Conservation (phyloP, 768 basidiomycete genomes). For the Artomyces pyxidatus region DNA sequence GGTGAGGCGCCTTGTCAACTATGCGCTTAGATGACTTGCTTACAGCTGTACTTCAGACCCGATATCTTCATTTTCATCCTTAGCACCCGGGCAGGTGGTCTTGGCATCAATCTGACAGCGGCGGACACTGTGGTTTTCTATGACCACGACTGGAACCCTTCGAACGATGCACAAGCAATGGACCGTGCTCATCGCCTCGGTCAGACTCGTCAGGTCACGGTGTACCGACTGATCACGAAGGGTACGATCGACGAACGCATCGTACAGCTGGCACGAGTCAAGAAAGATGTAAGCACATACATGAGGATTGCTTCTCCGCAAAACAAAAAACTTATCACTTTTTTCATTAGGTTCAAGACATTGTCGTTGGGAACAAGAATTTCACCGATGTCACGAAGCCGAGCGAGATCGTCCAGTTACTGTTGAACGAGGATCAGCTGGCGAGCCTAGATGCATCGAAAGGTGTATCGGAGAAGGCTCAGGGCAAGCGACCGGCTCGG, state of each 20-base stretch:
- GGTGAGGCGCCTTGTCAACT: slow-evolving; percentile 38
- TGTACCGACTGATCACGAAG: slow-evolving; percentile 88
- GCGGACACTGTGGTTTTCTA: slow-evolving; percentile 96
- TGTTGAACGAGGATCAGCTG: slow-evolving; percentile 92
- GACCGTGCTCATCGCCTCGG: slow-evolving; percentile 95
- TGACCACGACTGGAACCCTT: slow-evolving; percentile 95
- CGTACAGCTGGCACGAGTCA: slow-evolving; percentile 89
- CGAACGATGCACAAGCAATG: slow-evolving; percentile 97
- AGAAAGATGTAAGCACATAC: slow-evolving; percentile 92
- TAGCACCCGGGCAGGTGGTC: slow-evolving; percentile 90
- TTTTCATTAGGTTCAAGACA: slow-evolving; percentile 99
- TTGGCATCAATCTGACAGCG: slow-evolving; percentile 94
- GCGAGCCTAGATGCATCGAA: slow-evolving; percentile 53
- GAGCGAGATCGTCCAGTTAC: slow-evolving; percentile 91
- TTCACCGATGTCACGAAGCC: slow-evolving; percentile 90
- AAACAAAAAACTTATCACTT: too few relatives aligned
- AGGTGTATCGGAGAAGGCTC: slow-evolving; percentile 26
- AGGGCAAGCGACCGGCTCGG: slow-evolving; percentile 28
- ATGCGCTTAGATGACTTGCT: neutral
- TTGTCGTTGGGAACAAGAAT: slow-evolving; percentile 95
- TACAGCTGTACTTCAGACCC: slow-evolving; percentile 48
- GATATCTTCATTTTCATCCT: slow-evolving; percentile 87
- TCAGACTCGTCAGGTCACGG: slow-evolving; percentile 94
- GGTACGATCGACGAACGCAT: slow-evolving; percentile 98
- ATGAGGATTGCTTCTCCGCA: too few relatives aligned